Conservation (phyloP, 2,329 filamentous ascomycete species). For the Dryadomyces sulphureus region DNA sequence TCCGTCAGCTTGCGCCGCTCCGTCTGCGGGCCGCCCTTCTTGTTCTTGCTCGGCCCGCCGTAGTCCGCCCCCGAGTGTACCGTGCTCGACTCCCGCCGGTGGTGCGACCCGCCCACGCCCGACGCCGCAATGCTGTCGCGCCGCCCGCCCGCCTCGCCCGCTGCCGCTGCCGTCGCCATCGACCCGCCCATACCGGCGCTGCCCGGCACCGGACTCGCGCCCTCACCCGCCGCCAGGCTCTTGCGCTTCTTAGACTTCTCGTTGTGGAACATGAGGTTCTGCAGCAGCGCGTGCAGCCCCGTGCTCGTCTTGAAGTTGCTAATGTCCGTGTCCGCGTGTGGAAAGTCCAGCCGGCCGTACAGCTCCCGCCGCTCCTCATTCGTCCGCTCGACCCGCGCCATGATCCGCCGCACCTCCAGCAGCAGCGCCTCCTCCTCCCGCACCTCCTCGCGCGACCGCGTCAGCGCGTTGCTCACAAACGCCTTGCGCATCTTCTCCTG, state of each 20-base stretch:
- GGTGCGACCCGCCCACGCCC: constrained; percentile 9
- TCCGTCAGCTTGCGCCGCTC: constrained; percentile 58
- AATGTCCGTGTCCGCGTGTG: constrained; percentile 53
- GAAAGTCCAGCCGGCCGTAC: constrained; percentile 75
- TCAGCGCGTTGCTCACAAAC: constrained; percentile 66
- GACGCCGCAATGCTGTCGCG: constrained; percentile 39
- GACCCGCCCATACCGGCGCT: constrained; percentile 11
- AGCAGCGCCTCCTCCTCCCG: constrained; percentile 83
- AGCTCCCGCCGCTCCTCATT: constrained; percentile 80
- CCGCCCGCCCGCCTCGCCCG: constrained; percentile 20
- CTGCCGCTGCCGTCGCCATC: background rate
- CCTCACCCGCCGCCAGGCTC: constrained; percentile 48
- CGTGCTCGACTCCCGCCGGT: constrained; percentile 6
- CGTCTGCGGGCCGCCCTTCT: constrained; percentile 33
- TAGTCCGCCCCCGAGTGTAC: background rate
- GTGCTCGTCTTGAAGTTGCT: constrained; percentile 66
- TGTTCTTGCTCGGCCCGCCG: constrained; percentile 21
- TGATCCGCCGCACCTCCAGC: constrained; percentile 81
- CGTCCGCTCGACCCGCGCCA: constrained; percentile 71
- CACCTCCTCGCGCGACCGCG: constrained; percentile 72
- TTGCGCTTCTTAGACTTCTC: constrained; percentile 87
- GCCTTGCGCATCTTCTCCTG: constrained; percentile 72
- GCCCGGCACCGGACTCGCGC: constrained; percentile 28
- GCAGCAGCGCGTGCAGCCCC: constrained; percentile 65
- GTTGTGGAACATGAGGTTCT: constrained; percentile 57